phyloP scores from a whole-genome alignment of 805 yeast species.

The Dipodascopsis uninucleata region DNA sequence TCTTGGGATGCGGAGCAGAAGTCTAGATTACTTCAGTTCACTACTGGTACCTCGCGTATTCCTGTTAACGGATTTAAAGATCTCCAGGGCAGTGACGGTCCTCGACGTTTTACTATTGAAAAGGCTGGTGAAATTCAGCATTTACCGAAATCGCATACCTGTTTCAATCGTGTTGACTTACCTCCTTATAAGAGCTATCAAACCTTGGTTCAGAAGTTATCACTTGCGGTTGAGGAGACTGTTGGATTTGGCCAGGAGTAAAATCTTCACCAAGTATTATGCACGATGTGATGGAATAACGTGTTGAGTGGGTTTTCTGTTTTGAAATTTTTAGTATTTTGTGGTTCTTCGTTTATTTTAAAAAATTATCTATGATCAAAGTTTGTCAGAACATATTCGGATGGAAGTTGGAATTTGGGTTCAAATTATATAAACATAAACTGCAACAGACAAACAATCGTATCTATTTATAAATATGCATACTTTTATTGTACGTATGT shows the following conservation, averaged over 20 bases:
- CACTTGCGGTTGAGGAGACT: constrained; percentile 97
- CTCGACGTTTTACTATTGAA: constrained; percentile 97
- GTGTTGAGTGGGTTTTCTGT: too few species aligned
- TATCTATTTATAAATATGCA: too few species aligned
- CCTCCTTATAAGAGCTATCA: constrained; percentile 90
- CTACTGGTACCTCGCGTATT: constrained; percentile 98
- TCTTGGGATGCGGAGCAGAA: constrained; percentile 97
- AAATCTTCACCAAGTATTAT: too few species aligned
- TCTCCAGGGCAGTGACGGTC: constrained; percentile 98
- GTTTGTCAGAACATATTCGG: too few species aligned
- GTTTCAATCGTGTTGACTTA: constrained; percentile 97
- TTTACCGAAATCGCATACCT: constrained; percentile 94
- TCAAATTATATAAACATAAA: too few species aligned
- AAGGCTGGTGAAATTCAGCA: constrained; percentile 93
- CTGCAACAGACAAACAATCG: too few species aligned
- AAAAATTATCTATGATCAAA: too few species aligned
- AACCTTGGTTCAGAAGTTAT: constrained; percentile 79
- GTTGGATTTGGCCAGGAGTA: constrained; percentile 98
- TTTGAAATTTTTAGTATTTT: too few species aligned
- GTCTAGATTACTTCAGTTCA: constrained; percentile 91
- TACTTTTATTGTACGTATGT: too few species aligned
- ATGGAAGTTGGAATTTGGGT: too few species aligned
- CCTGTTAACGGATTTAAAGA: constrained; percentile 99
- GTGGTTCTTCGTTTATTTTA: too few species aligned
- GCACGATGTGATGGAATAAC: too few species aligned